Evolutionary conservation across 2,329 filamentous ascomycete species (phyloP).

Genomic region (Trichoderma atroviride): DNA sequence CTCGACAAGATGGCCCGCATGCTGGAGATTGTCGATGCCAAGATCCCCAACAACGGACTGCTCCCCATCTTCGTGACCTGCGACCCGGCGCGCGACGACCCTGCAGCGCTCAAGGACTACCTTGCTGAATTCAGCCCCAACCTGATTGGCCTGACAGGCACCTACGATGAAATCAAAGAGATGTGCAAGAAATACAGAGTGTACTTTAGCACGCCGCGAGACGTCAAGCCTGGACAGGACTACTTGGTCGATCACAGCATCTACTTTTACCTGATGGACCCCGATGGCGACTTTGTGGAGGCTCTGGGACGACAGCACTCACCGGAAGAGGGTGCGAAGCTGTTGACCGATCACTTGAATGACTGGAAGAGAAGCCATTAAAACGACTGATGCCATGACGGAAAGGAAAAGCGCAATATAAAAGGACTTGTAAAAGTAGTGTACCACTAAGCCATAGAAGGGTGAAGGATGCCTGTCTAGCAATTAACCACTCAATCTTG

Average conservation of each 20-base stretch:
- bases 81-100: constrained; percentile 88
- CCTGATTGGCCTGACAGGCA: constrained; percentile 87
- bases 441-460: constrained; percentile 25
- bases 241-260: constrained; percentile 99
- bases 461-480: neutral
- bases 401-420: neutral
- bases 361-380: constrained; percentile 46
- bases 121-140: constrained; percentile 86
- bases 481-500: constrained; percentile 29
- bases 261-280: constrained; percentile 99
- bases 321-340: constrained; percentile 77
- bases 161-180: constrained; percentile 89
- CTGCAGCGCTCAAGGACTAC: constrained; percentile 81
- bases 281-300: constrained; percentile 97
- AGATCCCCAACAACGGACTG: constrained; percentile 55
- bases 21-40: constrained; percentile 70
- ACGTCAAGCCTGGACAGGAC: constrained; percentile 90
- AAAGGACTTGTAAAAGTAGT: constrained; percentile 27
- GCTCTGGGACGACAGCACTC: constrained; percentile 94
- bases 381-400: neutral
- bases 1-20: constrained; percentile 99
- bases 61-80: constrained; percentile 91
- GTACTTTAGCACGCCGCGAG: constrained; percentile 90
- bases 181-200: constrained; percentile 96
- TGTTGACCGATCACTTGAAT: constrained; percentile 85